Percentiles rank a stretch among this genome's conserved stretches.
phyloP scores from a whole-genome alignment of 768 basidiomycete genomes.

The Russula vinacea region DNA sequence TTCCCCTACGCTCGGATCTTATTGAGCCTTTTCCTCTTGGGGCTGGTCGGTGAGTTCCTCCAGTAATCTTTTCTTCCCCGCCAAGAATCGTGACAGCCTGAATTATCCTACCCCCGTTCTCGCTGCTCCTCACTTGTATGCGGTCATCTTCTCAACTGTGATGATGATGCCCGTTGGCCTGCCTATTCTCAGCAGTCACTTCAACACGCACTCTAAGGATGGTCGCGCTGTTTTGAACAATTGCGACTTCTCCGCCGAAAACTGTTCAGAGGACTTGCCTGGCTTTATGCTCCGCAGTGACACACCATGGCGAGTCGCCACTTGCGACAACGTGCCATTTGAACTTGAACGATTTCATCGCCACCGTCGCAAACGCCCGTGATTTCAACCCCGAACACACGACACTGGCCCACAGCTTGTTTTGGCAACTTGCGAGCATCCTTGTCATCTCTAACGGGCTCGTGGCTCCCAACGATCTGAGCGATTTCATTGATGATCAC shows the following conservation, averaged over 20 bases:
- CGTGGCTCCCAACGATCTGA: not conserved
- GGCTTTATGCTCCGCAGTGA: no score
- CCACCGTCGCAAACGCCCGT: not conserved
- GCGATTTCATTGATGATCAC: not conserved
- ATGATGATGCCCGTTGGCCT: not conserved
- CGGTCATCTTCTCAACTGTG: not conserved
- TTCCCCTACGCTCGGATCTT: no score
- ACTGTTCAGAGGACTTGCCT: not conserved
- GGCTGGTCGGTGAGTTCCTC: slow-evolving; percentile 15
- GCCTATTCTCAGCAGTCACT: not conserved
- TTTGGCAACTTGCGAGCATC: no score
- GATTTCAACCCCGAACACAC: no score
- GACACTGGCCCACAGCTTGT: no score
- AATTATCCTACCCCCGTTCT: not conserved
- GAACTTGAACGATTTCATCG: no score
- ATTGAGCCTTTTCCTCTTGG: not conserved
- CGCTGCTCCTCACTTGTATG: slow-evolving; percentile 10
- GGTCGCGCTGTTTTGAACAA: not conserved
- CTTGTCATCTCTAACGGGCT: not conserved
- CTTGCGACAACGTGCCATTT: not conserved
- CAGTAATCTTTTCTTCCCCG: not conserved
- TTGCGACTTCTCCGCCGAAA: not conserved
- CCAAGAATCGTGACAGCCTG: not conserved
- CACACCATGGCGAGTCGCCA: no score
- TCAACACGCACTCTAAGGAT: not conserved